Conservation (phyloP, 495 filamentous ascomycete genomes). For the Tuber umbilicatum region DNA sequence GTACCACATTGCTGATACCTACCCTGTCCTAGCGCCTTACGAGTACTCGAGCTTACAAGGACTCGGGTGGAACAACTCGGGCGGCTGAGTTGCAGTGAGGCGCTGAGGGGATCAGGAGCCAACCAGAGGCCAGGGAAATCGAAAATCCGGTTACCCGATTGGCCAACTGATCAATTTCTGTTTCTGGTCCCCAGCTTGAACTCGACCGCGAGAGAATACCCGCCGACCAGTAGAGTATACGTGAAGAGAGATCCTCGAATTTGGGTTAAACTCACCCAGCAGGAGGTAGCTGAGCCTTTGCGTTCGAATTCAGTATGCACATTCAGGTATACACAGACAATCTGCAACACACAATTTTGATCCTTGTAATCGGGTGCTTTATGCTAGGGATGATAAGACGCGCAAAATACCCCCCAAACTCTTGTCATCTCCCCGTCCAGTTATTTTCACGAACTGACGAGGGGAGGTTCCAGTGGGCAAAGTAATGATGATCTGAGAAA, state of each 20-base stretch:
- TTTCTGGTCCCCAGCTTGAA: background rate
- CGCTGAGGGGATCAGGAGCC: background rate
- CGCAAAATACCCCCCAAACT: background rate
- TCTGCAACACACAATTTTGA: no score
- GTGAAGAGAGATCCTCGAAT: background rate
- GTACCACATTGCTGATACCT: background rate
- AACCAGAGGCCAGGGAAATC: background rate
- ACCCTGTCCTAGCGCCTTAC: no score
- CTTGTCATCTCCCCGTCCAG: background rate
- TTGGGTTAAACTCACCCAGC: background rate
- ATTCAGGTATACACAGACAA: no score
- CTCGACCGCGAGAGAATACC: background rate
- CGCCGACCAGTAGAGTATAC: background rate
- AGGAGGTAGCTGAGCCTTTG: no score
- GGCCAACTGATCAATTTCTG: background rate
- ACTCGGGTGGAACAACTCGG: background rate
- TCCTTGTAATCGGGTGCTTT: no score
- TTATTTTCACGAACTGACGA: background rate
- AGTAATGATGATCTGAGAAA: background rate
- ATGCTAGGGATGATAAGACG: no score
- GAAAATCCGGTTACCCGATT: background rate
- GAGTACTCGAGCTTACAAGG: no score
- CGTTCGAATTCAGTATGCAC: no score
- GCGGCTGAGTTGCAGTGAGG: background rate
- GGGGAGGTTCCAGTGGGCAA: background rate